phyloP scores from a whole-genome alignment of 2,329 filamentous ascomycete species.

The Diaporthe sp. region DNA sequence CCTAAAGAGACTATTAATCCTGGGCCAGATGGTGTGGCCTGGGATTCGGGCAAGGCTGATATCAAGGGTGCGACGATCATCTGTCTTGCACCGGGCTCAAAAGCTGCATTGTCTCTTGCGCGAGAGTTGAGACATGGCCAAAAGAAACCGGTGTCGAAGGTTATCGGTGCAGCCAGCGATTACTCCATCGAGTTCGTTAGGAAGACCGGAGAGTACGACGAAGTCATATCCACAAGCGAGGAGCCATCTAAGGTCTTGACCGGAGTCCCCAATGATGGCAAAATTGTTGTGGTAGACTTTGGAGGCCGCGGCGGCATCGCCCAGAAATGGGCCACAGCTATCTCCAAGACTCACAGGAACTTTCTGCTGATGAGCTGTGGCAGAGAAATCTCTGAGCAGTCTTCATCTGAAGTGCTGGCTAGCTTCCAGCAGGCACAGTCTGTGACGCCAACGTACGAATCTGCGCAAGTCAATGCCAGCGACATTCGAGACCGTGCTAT shows the following conservation, averaged over 20 bases:
- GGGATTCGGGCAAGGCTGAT: background rate
- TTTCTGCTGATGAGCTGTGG: background rate
- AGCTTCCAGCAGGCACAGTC: background rate
- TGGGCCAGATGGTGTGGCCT: background rate
- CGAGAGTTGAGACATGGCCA: slow-evolving; percentile 14
- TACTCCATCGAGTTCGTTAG: background rate
- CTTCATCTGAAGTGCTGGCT: background rate
- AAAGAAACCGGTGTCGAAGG: slow-evolving; percentile 3
- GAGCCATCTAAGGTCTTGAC: background rate
- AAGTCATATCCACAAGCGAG: slow-evolving; percentile 17
- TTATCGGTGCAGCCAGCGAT: slow-evolving; percentile 21
- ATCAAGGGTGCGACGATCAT: background rate
- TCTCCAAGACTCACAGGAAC: background rate
- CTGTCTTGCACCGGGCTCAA: slow-evolving; percentile 18
- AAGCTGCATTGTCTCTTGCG: slow-evolving; percentile 5
- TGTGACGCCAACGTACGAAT: background rate
- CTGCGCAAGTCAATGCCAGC: slow-evolving; percentile 17
- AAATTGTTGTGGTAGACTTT: slow-evolving; percentile 18
- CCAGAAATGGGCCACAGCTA: background rate
- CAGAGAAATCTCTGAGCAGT: background rate
- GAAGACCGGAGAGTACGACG: slow-evolving; percentile 17
- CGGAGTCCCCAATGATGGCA: background rate
- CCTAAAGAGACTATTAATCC: slow-evolving; percentile 12
- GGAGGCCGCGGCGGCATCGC: slow-evolving; percentile 12
- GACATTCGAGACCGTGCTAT: slow-evolving; percentile 18